phyloP scores from a whole-genome alignment of 2,329 filamentous ascomycete species.

The Colletotrichum spaethianum region DNA sequence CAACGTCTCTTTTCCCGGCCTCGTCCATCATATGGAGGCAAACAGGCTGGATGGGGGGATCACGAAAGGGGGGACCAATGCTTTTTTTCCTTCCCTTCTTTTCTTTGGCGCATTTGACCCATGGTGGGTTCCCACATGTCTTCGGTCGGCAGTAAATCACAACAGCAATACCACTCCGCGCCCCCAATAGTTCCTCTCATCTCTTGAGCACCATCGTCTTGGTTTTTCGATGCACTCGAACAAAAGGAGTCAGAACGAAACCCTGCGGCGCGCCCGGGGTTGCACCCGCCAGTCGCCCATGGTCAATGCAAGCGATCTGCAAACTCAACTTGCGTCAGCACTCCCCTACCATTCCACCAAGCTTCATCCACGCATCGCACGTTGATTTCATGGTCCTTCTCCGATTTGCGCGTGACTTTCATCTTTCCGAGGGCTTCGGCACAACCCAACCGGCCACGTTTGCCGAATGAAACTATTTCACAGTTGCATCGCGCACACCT shows the following conservation, averaged over 20 bases:
- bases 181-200: neutral
- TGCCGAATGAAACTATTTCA: neutral
- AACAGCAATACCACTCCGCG: constrained; percentile 7
- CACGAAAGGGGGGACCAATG: constrained; percentile 35
- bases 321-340: constrained; percentile 14
- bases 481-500: neutral
- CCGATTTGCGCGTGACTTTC: neutral
- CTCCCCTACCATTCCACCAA: neutral
- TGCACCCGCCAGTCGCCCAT: neutral
- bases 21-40: constrained; percentile 38
- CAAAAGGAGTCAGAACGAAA: neutral
- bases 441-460: neutral
- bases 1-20: constrained; percentile 35
- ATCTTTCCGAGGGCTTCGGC: constrained; percentile 20
- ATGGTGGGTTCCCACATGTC: constrained; percentile 29
- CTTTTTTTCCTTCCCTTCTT: constrained; percentile 14
- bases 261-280: neutral
- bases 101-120: constrained; percentile 6
- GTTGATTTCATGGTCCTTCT: constrained; percentile 16
- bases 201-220: constrained; percentile 3
- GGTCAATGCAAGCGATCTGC: constrained; percentile 17
- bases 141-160: constrained; percentile 18
- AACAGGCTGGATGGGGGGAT: constrained; percentile 33
- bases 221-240: constrained; percentile 15
- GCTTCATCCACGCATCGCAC: neutral